Percentiles rank a stretch among this genome's conserved stretches.
phyloP scores from a whole-genome alignment of 495 filamentous ascomycete genomes.

The Penicillium steckii region DNA sequence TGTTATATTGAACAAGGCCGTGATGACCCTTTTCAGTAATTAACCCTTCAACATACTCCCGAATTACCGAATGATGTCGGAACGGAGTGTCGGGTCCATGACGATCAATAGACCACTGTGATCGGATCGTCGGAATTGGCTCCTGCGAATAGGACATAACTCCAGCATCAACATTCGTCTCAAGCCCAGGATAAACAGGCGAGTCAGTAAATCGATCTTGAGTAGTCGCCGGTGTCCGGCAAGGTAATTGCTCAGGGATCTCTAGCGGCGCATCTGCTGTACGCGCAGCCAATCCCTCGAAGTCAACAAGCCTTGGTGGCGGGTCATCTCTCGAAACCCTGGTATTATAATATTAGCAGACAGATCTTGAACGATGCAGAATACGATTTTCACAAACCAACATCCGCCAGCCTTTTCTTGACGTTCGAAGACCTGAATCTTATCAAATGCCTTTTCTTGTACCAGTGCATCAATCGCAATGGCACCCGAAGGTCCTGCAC shows the following conservation, averaged over 20 bases:
- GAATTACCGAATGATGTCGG: constrained; percentile 37
- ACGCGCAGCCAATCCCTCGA: constrained; percentile 40
- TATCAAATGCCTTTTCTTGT: constrained; percentile 54
- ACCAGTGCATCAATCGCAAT: constrained; percentile 58
- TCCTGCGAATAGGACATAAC: constrained; percentile 44
- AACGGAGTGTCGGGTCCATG: constrained; percentile 40
- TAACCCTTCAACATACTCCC: constrained; percentile 39
- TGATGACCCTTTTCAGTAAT: constrained; percentile 34
- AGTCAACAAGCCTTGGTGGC: constrained; percentile 31
- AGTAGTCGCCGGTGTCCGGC: constrained; percentile 37
- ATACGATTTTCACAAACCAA: constrained; percentile 41
- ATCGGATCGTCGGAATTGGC: constrained; percentile 31
- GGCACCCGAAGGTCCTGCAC: constrained; percentile 57
- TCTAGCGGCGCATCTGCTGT: constrained; percentile 48
- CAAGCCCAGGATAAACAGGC: constrained; percentile 36
- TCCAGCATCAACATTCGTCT: constrained; percentile 41
- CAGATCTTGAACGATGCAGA: background rate
- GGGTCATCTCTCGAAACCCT: constrained; percentile 44
- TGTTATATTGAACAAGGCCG: constrained; percentile 38
- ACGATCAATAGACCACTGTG: constrained; percentile 33
- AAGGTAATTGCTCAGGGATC: constrained; percentile 46
- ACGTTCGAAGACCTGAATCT: constrained; percentile 59
- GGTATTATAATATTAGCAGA: background rate
- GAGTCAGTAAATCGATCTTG: constrained; percentile 51
- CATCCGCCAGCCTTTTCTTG: constrained; percentile 57